phyloP scores from a whole-genome alignment of 768 basidiomycete species.

The Russula sp. region DNA sequence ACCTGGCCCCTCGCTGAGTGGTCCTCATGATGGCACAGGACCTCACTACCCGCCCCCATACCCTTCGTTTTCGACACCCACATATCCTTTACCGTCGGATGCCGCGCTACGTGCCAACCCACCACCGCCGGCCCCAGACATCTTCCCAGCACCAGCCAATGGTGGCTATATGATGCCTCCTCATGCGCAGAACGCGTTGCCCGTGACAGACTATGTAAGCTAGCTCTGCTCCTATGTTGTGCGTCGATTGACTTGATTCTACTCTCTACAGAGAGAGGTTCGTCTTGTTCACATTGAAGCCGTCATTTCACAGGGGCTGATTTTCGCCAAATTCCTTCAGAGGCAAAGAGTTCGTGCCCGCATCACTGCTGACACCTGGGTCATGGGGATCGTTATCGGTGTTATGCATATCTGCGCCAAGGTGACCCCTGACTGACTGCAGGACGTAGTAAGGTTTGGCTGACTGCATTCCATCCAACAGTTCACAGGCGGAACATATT shows the following conservation, averaged over 20 bases:
- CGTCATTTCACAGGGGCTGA: not conserved
- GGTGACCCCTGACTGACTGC: slow-evolving; percentile 10
- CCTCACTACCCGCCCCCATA: not conserved
- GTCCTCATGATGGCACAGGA: not conserved
- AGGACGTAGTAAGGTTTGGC: not conserved
- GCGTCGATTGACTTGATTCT: not conserved
- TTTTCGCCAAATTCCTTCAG: slow-evolving; percentile 11
- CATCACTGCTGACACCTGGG: slow-evolving; percentile 29
- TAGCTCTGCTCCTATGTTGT: not conserved
- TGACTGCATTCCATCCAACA: not conserved
- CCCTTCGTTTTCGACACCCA: too few species aligned
- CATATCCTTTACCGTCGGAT: not conserved
- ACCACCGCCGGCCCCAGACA: not conserved
- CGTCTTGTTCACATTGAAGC: not conserved
- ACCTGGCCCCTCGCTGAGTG: not conserved
- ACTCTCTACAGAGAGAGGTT: not conserved
- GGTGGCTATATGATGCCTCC: not conserved
- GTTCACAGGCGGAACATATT: not conserved
- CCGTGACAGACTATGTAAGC: not conserved
- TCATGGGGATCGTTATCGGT: slow-evolving; percentile 28
- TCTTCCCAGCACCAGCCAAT: not conserved
- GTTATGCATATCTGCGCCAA: slow-evolving; percentile 18
- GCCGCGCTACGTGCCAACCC: not conserved
- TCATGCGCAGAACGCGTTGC: not conserved
- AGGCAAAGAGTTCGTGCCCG: slow-evolving; percentile 27